Base-by-base conservation (phyloP, 805 yeast species). In the Jamesozyma spencerorum region DNA sequence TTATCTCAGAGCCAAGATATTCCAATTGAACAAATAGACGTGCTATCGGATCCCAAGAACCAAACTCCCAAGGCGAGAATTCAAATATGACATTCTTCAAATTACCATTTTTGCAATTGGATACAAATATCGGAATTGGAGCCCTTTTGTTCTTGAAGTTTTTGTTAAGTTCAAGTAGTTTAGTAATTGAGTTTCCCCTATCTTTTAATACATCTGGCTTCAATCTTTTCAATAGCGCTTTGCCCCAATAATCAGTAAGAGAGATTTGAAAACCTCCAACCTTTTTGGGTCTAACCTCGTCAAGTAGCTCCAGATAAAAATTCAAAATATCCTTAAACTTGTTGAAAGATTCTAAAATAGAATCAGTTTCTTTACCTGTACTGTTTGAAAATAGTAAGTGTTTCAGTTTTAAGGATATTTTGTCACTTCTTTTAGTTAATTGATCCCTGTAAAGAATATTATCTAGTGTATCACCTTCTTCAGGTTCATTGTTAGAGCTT, bases 191-290 rank as follows among this genome's bases (percentile, higher is more conserved):
- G 0, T 72, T 59, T 18, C 75, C 65, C 2, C 55, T 46, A 12
- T 68, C 65, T 2, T 69, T 65, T 2, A 63, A 46, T 26, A 66
- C 44, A 5, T 63, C 54, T 12, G 15, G 6, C 18, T 52, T 37
- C 22, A 51, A 29, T 28, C 51, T 64, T 42, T 73, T 63, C 2
- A 75, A 63, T 28, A 79, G 60, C 0, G 83, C 84, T 44, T 77
- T 63, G 0, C 83, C 85, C 81, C 83, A 76, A 49, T 78, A 79
- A 50, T 79, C 85, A 0, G 84, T 79, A 32, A 79, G 65, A 0
- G 83, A 74, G 0, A 77, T 60, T 15, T 69, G 68, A 48, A 72
- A 75, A 0, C 84, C 84, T 2, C 68, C 63, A 13, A 57, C 47
- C 46, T 70, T 75, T 47, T 79, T 77, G 2, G 70, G 55, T 29